Conservation (phyloP, 768 basidiomycete species). For the Chalciporus chontae region DNA sequence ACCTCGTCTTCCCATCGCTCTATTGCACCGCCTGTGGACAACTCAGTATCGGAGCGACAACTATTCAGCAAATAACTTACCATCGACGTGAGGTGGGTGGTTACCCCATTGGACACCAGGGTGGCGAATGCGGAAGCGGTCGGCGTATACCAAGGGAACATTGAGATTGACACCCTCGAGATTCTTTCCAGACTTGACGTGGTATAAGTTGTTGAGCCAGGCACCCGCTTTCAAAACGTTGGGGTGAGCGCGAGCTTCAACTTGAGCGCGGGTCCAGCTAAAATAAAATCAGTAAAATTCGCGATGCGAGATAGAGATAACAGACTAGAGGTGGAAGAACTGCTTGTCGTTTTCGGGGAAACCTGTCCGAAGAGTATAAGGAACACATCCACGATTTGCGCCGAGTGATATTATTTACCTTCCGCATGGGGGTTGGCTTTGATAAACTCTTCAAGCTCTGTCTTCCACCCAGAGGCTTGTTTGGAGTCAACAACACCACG, state of each 20-base stretch:
- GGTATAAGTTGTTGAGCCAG: slow-evolving; percentile 68
- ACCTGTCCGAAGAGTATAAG: slow-evolving; percentile 32
- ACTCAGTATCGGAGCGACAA: background rate
- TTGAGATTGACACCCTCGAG: slow-evolving; percentile 56
- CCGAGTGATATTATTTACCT: slow-evolving; percentile 33
- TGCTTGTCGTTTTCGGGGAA: slow-evolving; percentile 58
- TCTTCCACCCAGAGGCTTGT: slow-evolving; percentile 58
- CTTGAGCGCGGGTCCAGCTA: slow-evolving; percentile 53
- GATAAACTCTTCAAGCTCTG: slow-evolving; percentile 51
- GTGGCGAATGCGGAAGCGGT: slow-evolving; percentile 70
- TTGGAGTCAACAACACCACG: slow-evolving; percentile 54
- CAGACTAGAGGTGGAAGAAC: slow-evolving; percentile 71
- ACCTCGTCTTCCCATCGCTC: slow-evolving; percentile 70
- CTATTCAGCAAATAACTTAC: slow-evolving; percentile 32
- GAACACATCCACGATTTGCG: background rate
- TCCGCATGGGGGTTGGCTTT: slow-evolving; percentile 52
- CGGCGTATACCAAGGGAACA: slow-evolving; percentile 65
- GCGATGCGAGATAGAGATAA: background rate
- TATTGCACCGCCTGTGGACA: slow-evolving; percentile 54
- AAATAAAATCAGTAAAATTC: background rate
- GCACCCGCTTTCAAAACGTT: slow-evolving; percentile 53
- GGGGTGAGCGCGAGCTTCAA: slow-evolving; percentile 67
- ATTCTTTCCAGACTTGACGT: slow-evolving; percentile 34
- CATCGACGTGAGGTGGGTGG: slow-evolving; percentile 53
- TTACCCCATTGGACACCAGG: slow-evolving; percentile 56